Conservation (phyloP, 768 basidiomycete species). For the Fibroporia radiculosa region DNA sequence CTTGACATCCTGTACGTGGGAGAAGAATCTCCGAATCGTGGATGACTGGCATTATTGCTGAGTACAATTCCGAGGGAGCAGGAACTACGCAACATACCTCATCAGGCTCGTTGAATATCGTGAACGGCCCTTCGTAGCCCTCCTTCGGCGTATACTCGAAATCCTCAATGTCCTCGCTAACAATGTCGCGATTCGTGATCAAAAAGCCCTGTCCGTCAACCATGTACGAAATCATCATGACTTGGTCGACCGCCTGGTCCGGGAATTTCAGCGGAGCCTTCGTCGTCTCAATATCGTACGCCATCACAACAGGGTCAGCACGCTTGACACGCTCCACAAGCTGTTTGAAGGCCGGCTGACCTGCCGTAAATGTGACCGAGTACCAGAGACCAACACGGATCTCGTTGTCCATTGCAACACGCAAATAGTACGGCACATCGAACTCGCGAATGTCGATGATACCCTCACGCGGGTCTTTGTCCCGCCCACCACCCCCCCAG, state of each 20-base stretch:
- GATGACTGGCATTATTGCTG: conserved; percentile 47
- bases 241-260: conserved; percentile 90
- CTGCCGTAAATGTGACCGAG: conserved; percentile 72
- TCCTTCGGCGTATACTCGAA: conserved; percentile 99
- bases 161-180: conserved; percentile 95
- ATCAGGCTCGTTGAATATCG: conserved; percentile 87
- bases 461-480: conserved; percentile 81
- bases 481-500: conserved; percentile 28
- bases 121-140: conserved; percentile 95
- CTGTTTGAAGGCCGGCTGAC: conserved; percentile 63
- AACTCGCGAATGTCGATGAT: conserved; percentile 94
- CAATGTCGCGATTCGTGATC: conserved; percentile 96
- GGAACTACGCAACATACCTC: conserved; percentile 46
- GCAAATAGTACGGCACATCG: conserved; percentile 95
- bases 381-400: conserved; percentile 99
- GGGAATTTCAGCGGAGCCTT: conserved; percentile 99
- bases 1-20: conserved; percentile 86
- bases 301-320: conserved; percentile 98
- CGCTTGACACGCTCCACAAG: conserved; percentile 88
- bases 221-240: conserved; percentile 99
- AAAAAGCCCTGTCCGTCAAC: conserved; percentile 95
- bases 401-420: conserved; percentile 99
- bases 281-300: conserved; percentile 97
- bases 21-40: conserved; percentile 82
- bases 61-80: neutral